A percentile compares a stretch with the other conserved stretches of the same genome.
These are phyloP conservation scores for Blyttiomyces sp. DNA, from an alignment of 371 early-diverging fungal species.

Conservation along the genomic window DNA sequence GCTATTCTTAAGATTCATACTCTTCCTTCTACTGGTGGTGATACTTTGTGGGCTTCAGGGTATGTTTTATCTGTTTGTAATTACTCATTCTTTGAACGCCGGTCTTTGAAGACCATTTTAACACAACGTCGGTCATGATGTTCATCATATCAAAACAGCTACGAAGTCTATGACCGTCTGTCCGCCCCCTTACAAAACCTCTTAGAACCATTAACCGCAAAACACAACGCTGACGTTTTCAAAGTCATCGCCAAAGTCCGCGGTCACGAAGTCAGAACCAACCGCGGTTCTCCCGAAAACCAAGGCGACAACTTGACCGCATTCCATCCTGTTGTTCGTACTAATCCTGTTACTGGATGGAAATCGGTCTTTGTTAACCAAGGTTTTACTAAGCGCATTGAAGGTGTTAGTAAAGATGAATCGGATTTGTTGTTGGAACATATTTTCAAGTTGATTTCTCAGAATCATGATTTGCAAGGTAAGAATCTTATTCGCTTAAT, in stretches of 20 bases:
- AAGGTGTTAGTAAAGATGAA: constrained; percentile 51
- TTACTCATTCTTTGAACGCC: too few species aligned
- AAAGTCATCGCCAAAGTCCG: constrained; percentile 2
- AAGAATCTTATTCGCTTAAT: background rate
- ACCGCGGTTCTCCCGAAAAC: constrained; percentile 19
- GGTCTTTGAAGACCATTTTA: too few species aligned
- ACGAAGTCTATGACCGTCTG: constrained; percentile 59
- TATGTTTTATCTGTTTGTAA: too few species aligned
- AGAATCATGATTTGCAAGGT: constrained; percentile 53
- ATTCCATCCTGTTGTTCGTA: constrained; percentile 60
- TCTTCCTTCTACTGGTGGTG: constrained; percentile 49
- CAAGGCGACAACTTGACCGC: constrained; percentile 6
- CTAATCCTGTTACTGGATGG: constrained; percentile 70
- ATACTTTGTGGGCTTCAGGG: constrained; percentile 46
- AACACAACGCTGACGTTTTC: constrained; percentile 49
- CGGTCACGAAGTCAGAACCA: background rate
- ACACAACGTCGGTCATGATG: too few species aligned
- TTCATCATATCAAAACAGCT: too few species aligned
- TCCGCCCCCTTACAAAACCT: constrained; percentile 51
- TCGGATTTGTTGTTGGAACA: constrained; percentile 55
- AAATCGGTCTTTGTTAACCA: constrained; percentile 62
- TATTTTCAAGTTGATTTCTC: constrained; percentile 48
- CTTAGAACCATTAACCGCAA: constrained; percentile 61
- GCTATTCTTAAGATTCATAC: constrained; percentile 54
- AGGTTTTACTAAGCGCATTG: constrained; percentile 59